A percentile compares a stretch with the other conserved stretches of the same genome.
Conservation (phyloP, 2,329 filamentous ascomycete genomes). For the Pyrenochaeta sp. region DNA sequence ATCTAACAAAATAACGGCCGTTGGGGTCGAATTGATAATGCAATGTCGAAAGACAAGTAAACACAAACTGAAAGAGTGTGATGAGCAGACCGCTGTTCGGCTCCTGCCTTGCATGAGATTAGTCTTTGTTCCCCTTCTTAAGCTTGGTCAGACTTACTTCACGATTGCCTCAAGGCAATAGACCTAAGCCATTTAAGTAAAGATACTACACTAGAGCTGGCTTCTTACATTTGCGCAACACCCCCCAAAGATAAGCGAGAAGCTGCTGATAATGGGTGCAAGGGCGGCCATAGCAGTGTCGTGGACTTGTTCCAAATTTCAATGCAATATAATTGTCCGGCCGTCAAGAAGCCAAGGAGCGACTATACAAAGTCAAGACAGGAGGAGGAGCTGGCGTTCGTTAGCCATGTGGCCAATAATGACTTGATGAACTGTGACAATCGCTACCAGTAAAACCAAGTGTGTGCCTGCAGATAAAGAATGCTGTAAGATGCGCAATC, state of each 20-base stretch:
- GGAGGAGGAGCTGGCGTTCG: conserved; percentile 1
- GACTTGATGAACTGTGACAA: background rate
- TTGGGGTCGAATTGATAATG: conserved; percentile 59
- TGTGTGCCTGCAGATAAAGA: too few species aligned
- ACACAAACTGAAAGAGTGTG: conserved; percentile 60
- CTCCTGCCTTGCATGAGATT: conserved; percentile 69
- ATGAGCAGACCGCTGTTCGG: conserved; percentile 80
- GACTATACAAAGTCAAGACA: background rate
- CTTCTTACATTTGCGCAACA: conserved; percentile 86
- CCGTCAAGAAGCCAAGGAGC: too few species aligned
- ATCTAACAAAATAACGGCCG: conserved; percentile 75
- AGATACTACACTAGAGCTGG: background rate
- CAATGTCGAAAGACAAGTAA: conserved; percentile 69
- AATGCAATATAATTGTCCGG: too few species aligned
- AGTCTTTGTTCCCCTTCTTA: conserved; percentile 8
- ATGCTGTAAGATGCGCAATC: background rate
- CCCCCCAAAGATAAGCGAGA: conserved; percentile 90
- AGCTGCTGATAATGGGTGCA: conserved; percentile 63
- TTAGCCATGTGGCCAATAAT: conserved; percentile 9
- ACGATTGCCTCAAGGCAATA: conserved; percentile 95
- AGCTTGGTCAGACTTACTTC: conserved; percentile 69
- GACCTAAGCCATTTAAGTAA: conserved; percentile 65
- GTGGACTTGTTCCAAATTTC: background rate
- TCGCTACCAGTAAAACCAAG: background rate
- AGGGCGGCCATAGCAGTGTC: conserved; percentile 40